A percentile compares a stretch with the other conserved stretches of the same genome.
phyloP scores from a whole-genome alignment of 345 rosid species.

The Melastoma malabathricum region DNA sequence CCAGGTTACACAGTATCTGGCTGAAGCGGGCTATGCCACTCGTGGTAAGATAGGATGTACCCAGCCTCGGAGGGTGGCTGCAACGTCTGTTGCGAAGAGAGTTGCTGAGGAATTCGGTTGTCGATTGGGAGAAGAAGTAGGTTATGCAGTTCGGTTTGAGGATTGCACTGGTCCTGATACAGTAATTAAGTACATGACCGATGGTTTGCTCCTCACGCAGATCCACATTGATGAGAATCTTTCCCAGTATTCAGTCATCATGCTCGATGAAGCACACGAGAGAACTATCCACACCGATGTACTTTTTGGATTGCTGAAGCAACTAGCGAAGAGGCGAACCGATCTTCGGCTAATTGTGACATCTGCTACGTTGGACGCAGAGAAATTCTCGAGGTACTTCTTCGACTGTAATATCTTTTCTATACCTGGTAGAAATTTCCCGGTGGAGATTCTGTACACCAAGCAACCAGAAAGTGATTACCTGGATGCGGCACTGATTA shows the following conservation, averaged over 20 bases:
- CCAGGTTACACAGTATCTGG: slow-evolving; percentile 74
- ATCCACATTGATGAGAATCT: slow-evolving; percentile 49
- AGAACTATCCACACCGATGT: slow-evolving; percentile 66
- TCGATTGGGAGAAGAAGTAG: slow-evolving; percentile 73
- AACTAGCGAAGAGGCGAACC: slow-evolving; percentile 49
- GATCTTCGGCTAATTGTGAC: slow-evolving; percentile 68
- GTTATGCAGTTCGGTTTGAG: slow-evolving; percentile 71
- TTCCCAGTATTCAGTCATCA: slow-evolving; percentile 44
- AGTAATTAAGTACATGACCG: slow-evolving; percentile 79
- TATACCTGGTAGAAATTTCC: slow-evolving; percentile 74
- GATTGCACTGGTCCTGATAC: slow-evolving; percentile 84
- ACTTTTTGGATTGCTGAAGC: slow-evolving; percentile 54
- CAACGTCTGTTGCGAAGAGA: slow-evolving; percentile 78
- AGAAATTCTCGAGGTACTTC: slow-evolving; percentile 71
- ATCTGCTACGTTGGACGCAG: slow-evolving; percentile 76
- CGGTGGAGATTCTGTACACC: slow-evolving; percentile 66
- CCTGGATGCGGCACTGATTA: slow-evolving; percentile 60
- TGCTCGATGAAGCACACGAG: slow-evolving; percentile 83
- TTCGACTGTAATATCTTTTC: slow-evolving; percentile 67
- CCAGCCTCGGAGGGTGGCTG: slow-evolving; percentile 83
- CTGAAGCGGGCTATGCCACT: slow-evolving; percentile 63
- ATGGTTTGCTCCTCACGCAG: slow-evolving; percentile 70
- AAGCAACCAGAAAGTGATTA: slow-evolving; percentile 83
- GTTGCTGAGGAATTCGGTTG: slow-evolving; percentile 91
- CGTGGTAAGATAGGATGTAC: slow-evolving; percentile 76